These are phyloP conservation scores for Nicotiana rustica DNA, from an alignment of 305 asterid species.

Conservation along the genomic window DNA sequence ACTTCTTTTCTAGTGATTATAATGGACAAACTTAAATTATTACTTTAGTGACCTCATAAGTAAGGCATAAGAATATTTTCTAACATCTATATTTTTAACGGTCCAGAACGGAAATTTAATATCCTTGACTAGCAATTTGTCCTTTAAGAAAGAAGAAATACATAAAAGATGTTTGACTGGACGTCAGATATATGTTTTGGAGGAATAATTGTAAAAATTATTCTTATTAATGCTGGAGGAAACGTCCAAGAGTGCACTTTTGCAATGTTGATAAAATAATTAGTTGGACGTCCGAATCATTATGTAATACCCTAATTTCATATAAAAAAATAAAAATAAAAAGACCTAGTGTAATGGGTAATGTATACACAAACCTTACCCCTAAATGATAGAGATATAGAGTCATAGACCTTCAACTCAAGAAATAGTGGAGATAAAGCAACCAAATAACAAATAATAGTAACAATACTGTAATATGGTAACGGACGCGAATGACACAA, in stretches of 20 bases:
- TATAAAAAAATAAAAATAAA: neutral
- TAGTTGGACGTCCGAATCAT: neutral
- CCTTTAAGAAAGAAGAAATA: neutral
- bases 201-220: neutral
- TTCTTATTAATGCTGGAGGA: conserved; percentile 2
- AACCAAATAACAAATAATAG: no score
- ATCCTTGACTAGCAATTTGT: neutral
- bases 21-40: neutral
- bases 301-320: conserved; percentile 4
- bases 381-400: no score
- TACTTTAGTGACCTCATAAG: neutral
- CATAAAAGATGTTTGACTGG: neutral
- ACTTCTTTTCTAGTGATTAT: neutral
- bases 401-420: no score
- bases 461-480: no score
- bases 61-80: neutral
- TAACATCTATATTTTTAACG: neutral
- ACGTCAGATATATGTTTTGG: conserved; percentile 14
- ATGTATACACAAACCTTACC: no score
- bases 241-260: conserved; percentile 36
- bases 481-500: no score
- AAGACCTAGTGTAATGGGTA: no score
- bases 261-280: neutral
- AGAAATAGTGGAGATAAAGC: no score
- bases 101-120: neutral